Percentiles rank a stretch among this genome's conserved stretches.
phyloP scores from a whole-genome alignment of 306 rosid species.

The Quercus ilex region DNA sequence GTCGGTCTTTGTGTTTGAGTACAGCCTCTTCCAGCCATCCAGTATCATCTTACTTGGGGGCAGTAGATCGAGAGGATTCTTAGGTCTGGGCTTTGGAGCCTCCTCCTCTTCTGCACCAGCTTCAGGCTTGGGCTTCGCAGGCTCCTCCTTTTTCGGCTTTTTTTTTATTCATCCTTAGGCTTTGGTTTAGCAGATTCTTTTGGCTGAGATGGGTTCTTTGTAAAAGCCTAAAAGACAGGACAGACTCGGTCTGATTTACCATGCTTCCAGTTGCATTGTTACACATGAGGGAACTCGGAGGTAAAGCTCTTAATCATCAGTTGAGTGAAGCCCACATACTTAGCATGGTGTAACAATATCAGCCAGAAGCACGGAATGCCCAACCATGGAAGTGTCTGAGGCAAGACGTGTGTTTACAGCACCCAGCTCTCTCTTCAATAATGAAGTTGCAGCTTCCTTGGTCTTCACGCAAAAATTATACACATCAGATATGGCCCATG shows the following conservation, averaged over 20 bases:
- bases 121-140: conserved; percentile 41
- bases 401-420: conserved; percentile 78
- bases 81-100: conserved; percentile 88
- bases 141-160: conserved; percentile 36
- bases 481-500: neutral
- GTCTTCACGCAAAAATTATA: conserved; percentile 31
- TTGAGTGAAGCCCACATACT: conserved; percentile 38
- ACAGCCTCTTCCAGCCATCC: conserved; percentile 93
- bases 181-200: conserved; percentile 63
- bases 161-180: conserved; percentile 62
- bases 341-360: conserved; percentile 53
- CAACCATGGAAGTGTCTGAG: conserved; percentile 67
- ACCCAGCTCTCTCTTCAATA: conserved; percentile 57
- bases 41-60: conserved; percentile 72
- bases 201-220: conserved; percentile 66
- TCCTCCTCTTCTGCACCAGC: conserved; percentile 43
- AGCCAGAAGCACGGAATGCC: conserved; percentile 73
- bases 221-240: conserved; percentile 12
- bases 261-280: conserved; percentile 84
- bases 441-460: conserved; percentile 62
- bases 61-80: conserved; percentile 83
- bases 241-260: conserved; percentile 60
- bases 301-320: conserved; percentile 64
- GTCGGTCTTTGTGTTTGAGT: conserved; percentile 83
- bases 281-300: conserved; percentile 83